Base-by-base conservation (phyloP, 352 stramenopile genomes). In the Globisporangium carolinianum region DNA sequence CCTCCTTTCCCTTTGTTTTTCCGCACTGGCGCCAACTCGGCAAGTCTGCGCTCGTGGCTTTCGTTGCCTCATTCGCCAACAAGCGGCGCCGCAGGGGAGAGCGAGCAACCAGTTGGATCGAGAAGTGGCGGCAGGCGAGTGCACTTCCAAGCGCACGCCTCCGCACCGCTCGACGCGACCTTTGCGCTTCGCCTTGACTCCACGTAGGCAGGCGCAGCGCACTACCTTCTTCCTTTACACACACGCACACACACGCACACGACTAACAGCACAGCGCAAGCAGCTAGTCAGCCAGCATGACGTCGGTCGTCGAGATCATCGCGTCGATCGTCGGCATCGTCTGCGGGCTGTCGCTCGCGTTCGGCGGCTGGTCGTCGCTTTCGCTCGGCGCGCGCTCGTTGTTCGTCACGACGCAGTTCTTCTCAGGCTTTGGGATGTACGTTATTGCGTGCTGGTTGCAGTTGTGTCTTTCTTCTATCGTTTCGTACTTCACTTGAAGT, bases 401-500 rank as follows among this genome's bases (percentile, higher is more conserved):
- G 58, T 95, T 92, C 57, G 67, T 85, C 4, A 80, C 79, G 3
- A 89, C 85, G 57, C 85, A 95, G 61, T 89, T 90, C 61, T 47
- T 92, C 53, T 95, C 85, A 11, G 71, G 68, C 48, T 92, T 93
- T 65, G 74, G 75, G 59, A 92, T 95, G 83, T 94, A 87, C 46
- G 81, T 32, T 24, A 1, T 24, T 83, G 49, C 6, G 11, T 53
- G 35, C 3, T 53, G 32, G 48, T 8, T 41, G 35, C 0, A 6
- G 48, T 41, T 6, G 10, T 37, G 14, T 50, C 12, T 46, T 10
- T 18, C 9, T 52, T 12, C 41, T 5, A n/a, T n/a, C n/a, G n/a
- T n/a, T 9, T 18, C 24, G 50, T 53, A 47, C 51, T 69, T 58
- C 45, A 7, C 15, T 43, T 50, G 18, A 12, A 42, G 10, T 42